Conservation (phyloP, 495 filamentous ascomycete species). For the Cairneyella variabilis region DNA sequence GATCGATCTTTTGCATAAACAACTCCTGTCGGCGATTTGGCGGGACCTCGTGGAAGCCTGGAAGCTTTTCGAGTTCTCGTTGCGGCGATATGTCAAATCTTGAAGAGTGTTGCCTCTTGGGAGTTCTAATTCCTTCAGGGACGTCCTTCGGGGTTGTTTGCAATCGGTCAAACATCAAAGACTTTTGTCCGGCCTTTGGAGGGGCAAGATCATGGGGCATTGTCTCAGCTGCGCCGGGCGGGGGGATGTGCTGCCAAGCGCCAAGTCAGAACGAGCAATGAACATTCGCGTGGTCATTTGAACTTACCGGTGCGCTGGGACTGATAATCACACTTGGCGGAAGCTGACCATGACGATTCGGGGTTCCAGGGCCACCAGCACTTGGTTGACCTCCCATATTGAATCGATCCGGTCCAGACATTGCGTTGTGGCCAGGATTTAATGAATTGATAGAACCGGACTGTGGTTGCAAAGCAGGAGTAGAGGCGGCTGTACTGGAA, state of each 20-base stretch:
- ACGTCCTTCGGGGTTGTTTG: conserved; percentile 93
- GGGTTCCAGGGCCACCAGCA: conserved; percentile 57
- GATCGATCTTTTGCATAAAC: conserved; percentile 99
- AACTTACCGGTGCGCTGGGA: conserved; percentile 86
- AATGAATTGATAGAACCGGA: conserved; percentile 31
- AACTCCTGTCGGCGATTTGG: conserved; percentile 93
- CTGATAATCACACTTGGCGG: conserved; percentile 94
- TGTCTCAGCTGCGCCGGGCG: conserved; percentile 90
- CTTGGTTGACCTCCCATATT: conserved; percentile 33
- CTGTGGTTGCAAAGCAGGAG: conserved; percentile 39
- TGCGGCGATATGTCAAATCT: conserved; percentile 97
- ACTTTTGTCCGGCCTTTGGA: conserved; percentile 82
- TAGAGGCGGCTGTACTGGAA: conserved; percentile 41
- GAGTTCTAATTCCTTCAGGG: conserved; percentile 90
- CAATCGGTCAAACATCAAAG: conserved; percentile 83
- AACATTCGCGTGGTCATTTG: not conserved
- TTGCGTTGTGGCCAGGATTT: conserved; percentile 23
- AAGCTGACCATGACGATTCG: conserved; percentile 63
- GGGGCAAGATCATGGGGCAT: conserved; percentile 98
- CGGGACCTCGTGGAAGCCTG: conserved; percentile 97
- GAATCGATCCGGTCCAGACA: conserved; percentile 41
- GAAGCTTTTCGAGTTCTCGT: conserved; percentile 92
- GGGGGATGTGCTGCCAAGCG: conserved; percentile 72
- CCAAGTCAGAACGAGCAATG: not conserved
- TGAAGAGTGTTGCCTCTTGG: conserved; percentile 94